Evolutionary conservation across 2,329 filamentous ascomycete species (phyloP), one percentile per base, ranked within the genome.

Genomic region (Epichloe elymi): DNA sequence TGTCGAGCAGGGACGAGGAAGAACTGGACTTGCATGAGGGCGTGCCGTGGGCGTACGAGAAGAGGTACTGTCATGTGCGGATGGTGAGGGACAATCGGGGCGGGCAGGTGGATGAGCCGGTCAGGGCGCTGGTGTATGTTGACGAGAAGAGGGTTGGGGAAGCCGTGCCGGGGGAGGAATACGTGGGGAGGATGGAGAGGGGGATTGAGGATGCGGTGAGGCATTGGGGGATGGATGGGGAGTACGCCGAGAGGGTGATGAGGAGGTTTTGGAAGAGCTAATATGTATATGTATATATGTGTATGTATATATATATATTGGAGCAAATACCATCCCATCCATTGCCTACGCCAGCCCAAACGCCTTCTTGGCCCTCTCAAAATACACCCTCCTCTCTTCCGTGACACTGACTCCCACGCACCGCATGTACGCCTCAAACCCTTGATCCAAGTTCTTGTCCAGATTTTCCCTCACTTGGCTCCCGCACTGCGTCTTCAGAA

Each of bases 41-140:
- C 40, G 83, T 86, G 0, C 79, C 81, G 0, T 58, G 60, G n/a
- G 74, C 74, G 1, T 86, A 86, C 59, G 71, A 73, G 43, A 85
- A 84, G 61, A 55, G 56, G 48, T 56, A 59, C 42, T 56, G 65
- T 37, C 67, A 74, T 39, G 59, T 65, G 20, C 55, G 55, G 20
- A 62, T 62, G 60, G 59, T 60, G 33, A 39, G 44, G 43, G 56
- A 60, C 46, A 54, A 55, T 5, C 53, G 56, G 14, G 56, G 54
- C 30, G 47, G 57, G 54, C 52, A 59, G 4, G 50, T 60, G 17
- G 57, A 57, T 19, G 58, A 56, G 51, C 50, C 56, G 39, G 50
- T 67, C 5, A 56, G 54, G 44, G 75, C 76, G 62, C 65, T 86
- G 50, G 76, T 81, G 3, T 86, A 86, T 52, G 72, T 85, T 37